A percentile compares a stretch with the other conserved stretches of the same genome.
phyloP scores from a whole-genome alignment of 148 eudicot species.

The Salicornia ramosissima region DNA sequence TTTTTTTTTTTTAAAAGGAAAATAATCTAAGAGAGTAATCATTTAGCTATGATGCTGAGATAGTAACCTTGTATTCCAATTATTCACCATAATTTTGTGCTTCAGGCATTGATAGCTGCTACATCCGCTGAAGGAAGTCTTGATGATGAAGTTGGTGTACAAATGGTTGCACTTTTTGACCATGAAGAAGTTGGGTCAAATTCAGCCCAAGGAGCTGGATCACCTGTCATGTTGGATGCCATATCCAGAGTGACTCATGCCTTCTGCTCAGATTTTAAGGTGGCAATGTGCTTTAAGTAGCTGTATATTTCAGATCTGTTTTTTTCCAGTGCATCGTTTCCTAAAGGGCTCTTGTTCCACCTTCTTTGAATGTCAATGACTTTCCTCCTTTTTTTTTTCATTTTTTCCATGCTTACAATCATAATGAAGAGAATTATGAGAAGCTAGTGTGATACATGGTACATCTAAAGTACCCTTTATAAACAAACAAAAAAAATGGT shows the following conservation, averaged over 20 bases:
- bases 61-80: background rate
- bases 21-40: too few relatives aligned
- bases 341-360: background rate
- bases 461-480: too few relatives aligned
- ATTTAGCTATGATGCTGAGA: too few relatives aligned
- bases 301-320: background rate
- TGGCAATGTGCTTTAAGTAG: conserved; percentile 12
- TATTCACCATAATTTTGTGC: background rate
- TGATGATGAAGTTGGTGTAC: conserved; percentile 80
- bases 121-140: conserved; percentile 70
- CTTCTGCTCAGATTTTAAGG: conserved; percentile 60
- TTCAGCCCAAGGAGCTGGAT: conserved; percentile 99
- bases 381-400: background rate
- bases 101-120: conserved; percentile 87
- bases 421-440: background rate
- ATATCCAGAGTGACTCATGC: conserved; percentile 72
- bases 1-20: too few relatives aligned
- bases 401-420: background rate
- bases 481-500: background rate
- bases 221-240: conserved; percentile 91
- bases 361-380: conserved; percentile 3
- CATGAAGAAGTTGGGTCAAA: conserved; percentile 96
- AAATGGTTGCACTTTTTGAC: conserved; percentile 93
- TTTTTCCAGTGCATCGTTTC: background rate
- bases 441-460: background rate